phyloP scores from a whole-genome alignment of 805 yeast genomes.

The Candida germanica region DNA sequence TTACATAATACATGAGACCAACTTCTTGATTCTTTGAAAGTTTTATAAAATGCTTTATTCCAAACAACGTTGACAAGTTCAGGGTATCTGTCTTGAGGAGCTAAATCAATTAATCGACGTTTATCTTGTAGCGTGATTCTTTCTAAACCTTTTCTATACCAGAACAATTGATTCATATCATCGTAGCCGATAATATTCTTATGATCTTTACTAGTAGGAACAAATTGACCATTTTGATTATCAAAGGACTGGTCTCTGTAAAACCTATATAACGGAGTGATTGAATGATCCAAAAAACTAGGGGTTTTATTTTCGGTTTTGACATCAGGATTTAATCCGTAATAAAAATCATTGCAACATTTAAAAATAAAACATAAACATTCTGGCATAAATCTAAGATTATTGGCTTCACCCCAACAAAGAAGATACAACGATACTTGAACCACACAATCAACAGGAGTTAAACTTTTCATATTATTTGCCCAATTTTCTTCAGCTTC shows the following conservation, averaged over 20 bases:
- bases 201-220: slow-evolving; percentile 60
- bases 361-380: slow-evolving; percentile 82
- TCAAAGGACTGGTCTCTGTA: slow-evolving; percentile 55
- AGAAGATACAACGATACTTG: slow-evolving; percentile 70
- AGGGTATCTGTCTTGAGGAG: slow-evolving; percentile 54
- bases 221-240: slow-evolving; percentile 39
- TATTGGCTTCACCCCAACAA: slow-evolving; percentile 91
- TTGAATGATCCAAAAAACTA: slow-evolving; percentile 60
- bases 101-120: slow-evolving; percentile 50
- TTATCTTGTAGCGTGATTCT: slow-evolving; percentile 47
- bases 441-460: slow-evolving; percentile 52
- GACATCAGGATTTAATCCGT: slow-evolving; percentile 38
- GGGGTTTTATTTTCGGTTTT: slow-evolving; percentile 24
- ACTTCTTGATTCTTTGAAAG: slow-evolving; percentile 69
- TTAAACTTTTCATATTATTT: slow-evolving; percentile 45
- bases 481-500: slow-evolving; percentile 53
- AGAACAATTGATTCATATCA: slow-evolving; percentile 83
- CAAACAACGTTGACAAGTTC: slow-evolving; percentile 57
- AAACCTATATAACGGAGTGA: slow-evolving; percentile 70
- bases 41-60: slow-evolving; percentile 67
- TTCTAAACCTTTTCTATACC: slow-evolving; percentile 73
- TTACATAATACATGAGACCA: slow-evolving; percentile 75
- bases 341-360: slow-evolving; percentile 69
- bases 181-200: slow-evolving; percentile 76
- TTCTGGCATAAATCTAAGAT: slow-evolving; percentile 84